phyloP scores from a whole-genome alignment of 495 filamentous ascomycete species.

The Penicillium ochrochloron region DNA sequence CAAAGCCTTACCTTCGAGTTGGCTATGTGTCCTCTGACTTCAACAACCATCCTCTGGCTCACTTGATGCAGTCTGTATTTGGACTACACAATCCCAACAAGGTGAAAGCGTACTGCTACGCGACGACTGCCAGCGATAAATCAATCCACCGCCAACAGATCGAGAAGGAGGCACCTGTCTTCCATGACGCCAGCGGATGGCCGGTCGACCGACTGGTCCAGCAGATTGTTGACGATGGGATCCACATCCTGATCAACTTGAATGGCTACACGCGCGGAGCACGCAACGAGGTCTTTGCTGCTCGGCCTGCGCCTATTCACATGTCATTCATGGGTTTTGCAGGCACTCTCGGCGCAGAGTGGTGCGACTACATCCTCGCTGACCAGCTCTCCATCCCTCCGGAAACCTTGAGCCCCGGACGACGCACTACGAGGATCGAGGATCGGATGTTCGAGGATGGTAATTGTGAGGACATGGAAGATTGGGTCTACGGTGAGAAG shows the following conservation, averaged over 20 bases:
- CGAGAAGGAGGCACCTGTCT: constrained; percentile 89
- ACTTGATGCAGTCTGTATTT: constrained; percentile 99
- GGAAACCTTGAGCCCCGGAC: constrained; percentile 77
- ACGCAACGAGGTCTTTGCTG: constrained; percentile 97
- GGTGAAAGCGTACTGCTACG: constrained; percentile 91
- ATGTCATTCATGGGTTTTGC: constrained; percentile 99
- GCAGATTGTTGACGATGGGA: constrained; percentile 89
- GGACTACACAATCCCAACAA: constrained; percentile 77
- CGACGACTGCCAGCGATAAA: constrained; percentile 91
- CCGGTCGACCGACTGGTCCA: constrained; percentile 81
- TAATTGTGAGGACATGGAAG: constrained; percentile 61
- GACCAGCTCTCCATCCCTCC: constrained; percentile 86
- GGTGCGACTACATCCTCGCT: constrained; percentile 97
- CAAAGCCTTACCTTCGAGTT: constrained; percentile 80
- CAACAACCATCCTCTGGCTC: constrained; percentile 97
- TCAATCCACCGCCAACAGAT: constrained; percentile 94
- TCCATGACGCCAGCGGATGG: constrained; percentile 88
- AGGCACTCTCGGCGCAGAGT: constrained; percentile 93
- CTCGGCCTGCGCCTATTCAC: constrained; percentile 91
- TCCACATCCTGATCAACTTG: constrained; percentile 95
- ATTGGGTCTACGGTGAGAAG: constrained; percentile 98
- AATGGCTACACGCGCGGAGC: constrained; percentile 98
- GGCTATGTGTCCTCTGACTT: constrained; percentile 99
- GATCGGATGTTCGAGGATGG: constrained; percentile 74
- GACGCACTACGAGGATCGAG: constrained; percentile 72